These are phyloP conservation scores for Vigna radiata DNA, from an alignment of 306 rosid genomes.

Conservation along the genomic window DNA sequence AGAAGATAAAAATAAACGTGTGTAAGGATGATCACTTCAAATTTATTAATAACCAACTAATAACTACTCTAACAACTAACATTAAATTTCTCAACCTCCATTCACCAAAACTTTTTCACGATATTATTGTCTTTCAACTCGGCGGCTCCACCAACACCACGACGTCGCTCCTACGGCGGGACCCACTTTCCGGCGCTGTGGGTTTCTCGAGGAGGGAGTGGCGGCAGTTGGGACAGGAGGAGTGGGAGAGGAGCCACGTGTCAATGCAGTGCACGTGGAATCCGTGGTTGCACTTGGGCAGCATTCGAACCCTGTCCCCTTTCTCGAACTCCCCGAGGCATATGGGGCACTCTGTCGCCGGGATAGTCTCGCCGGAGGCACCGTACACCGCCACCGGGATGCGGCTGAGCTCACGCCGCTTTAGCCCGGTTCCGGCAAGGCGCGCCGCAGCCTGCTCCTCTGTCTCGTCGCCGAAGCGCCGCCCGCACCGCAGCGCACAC, in stretches of 20 bases:
- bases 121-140: conserved; percentile 28
- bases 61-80: background rate
- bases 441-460: conserved; percentile 52
- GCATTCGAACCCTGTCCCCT: conserved; percentile 71
- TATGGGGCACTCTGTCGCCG: conserved; percentile 83
- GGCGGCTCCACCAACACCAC: conserved; percentile 44
- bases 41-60: conserved; percentile 13
- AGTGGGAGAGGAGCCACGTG: conserved; percentile 78
- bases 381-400: conserved; percentile 79
- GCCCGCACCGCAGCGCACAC: conserved; percentile 61
- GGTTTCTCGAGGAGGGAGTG: conserved; percentile 56
- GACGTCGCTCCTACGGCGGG: conserved; percentile 39
- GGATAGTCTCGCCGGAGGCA: conserved; percentile 46
- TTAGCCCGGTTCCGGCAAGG: conserved; percentile 60
- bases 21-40: background rate
- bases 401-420: conserved; percentile 58
- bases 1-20: background rate
- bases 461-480: conserved; percentile 52
- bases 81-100: conserved; percentile 14
- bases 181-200: conserved; percentile 22
- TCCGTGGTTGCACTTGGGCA: conserved; percentile 84
- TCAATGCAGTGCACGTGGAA: conserved; percentile 88
- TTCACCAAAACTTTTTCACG: conserved; percentile 22
- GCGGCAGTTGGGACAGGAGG: conserved; percentile 92
- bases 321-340: conserved; percentile 80